Evolutionary conservation across 129 eudicot species (phyloP), one percentile per base, ranked within the genome.

Genomic region (Arctium lappa): DNA sequence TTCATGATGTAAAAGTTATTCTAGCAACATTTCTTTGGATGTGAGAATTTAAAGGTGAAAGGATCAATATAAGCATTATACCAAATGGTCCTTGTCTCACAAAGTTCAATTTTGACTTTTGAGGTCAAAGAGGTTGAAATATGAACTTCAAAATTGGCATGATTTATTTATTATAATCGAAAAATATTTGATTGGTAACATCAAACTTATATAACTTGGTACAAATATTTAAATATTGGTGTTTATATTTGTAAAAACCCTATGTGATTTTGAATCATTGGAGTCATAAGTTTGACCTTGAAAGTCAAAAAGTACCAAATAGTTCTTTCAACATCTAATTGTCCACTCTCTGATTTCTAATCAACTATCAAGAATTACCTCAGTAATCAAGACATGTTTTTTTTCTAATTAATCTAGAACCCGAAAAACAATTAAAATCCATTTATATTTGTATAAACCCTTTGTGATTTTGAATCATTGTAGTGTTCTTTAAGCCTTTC

Each of bases 261-360:
- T 56, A 1, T 56, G 65, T 38, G 40, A 72, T 34, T 72, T 70
- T 72, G 12, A 72, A 72, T 7, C 30, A 46, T 38, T 46, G 63
- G 38, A 78, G 74, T 38, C 72, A 29, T 5, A 60, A 60, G 72
- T 62, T 56, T 36, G 79, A 13, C 79, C 32, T 60, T 12, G 40
- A 73, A 80, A 73, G 79, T 56, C 79, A 73, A 73, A 50, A 5
- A 38, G 73, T 29, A 27, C 62, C 62, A 5, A 22, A 50, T 29
- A 15, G 69, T 44, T 50, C 69, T 48, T 44, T 73, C 79, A 50
- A 48, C 69, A 76, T 13, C 40, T 50, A 48, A 46, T 70, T 16
- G 36, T 30, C 77, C 83, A 16, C 15, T 53, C 46, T 80, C 48
- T 48, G 71, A n/a, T 80, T 42, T 69, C 37, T 40, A 63, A 79